Evolutionary conservation across 306 rosid genomes (phyloP), one percentile per base, ranked within the genome.

Genomic region (Prunus armeniaca): DNA sequence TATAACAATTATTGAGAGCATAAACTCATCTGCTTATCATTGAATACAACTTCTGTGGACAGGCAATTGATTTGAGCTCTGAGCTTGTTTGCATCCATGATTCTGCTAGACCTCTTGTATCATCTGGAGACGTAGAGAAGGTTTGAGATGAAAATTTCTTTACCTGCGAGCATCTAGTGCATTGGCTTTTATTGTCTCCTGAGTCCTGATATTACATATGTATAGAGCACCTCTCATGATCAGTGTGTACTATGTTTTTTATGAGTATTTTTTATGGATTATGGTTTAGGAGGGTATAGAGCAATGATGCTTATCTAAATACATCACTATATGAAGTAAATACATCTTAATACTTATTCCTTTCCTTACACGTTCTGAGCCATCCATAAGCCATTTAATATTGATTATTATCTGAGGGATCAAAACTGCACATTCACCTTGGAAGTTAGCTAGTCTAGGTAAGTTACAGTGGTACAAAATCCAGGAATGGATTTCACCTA

Each of bases 51-150:
- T 66, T 80, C 55, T 30, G 25, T 79, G 74, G 77, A 28, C 93
- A 95, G 99, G 97, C 90, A 46, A 84, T 89, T 81, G 93, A 90
- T 86, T 79, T 83, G 19, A 82, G 66, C 85, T 90, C 97, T 12
- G 91, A 92, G 80, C 95, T 95, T 84, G 97, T 95, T 72, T 92
- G 97, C 80, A 72, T 95, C 81, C 99, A 95, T 80, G 99, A 92
- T 87, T 95, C 99, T 78, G 97, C 99, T 65, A 90, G 97, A 76
- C 99, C 99, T 79, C 83, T 92, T 74, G 83, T 90, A 71, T 77
- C 81, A 62, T 72, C 76, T 30, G 84, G 46, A 69, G 97, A 95
- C 80, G 89, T 87, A 65, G 82, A 80, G 79, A 84, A 92, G 99
- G 99, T 95, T 69, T 14, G 73, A 45, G 67, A 46, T 79, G 51